Conservation (phyloP, 148 eudicot species). For the Vaccinium macrocarpon region DNA sequence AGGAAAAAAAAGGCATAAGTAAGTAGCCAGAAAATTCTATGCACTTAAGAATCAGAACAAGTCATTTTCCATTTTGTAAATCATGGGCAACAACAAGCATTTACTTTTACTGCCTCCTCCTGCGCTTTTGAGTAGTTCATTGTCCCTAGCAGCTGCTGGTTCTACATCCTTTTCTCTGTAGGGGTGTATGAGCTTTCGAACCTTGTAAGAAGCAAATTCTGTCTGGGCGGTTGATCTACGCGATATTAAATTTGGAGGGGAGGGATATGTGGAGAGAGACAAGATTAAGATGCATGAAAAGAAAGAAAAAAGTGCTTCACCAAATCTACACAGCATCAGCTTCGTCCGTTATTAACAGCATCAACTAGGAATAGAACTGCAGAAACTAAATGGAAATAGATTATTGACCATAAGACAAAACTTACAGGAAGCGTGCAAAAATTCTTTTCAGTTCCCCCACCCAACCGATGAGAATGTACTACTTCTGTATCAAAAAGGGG, state of each 20-base stretch:
- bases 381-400: not conserved
- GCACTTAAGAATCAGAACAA: conserved; percentile 1
- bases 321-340: not conserved
- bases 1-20: not conserved
- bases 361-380: not conserved
- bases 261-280: not conserved
- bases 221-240: conserved; percentile 70
- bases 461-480: not conserved
- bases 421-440: not conserved
- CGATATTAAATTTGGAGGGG: conserved; percentile 13
- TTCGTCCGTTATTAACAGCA: not conserved
- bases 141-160: conserved; percentile 74
- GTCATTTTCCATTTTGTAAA: not conserved
- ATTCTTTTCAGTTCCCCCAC: too few relatives aligned
- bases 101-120: conserved; percentile 91
- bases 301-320: not conserved
- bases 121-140: conserved; percentile 76
- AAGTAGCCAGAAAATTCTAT: not conserved
- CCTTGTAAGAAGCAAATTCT: conserved; percentile 89
- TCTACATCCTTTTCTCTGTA: conserved; percentile 94
- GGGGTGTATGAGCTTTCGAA: conserved; percentile 93
- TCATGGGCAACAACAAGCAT: conserved; percentile 8
- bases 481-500: too few relatives aligned
- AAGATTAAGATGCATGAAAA: not conserved
- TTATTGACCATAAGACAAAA: not conserved